These are phyloP conservation scores for Candida pseudoglaebosa DNA, from an alignment of 805 yeast genomes.

Conservation along the genomic window DNA sequence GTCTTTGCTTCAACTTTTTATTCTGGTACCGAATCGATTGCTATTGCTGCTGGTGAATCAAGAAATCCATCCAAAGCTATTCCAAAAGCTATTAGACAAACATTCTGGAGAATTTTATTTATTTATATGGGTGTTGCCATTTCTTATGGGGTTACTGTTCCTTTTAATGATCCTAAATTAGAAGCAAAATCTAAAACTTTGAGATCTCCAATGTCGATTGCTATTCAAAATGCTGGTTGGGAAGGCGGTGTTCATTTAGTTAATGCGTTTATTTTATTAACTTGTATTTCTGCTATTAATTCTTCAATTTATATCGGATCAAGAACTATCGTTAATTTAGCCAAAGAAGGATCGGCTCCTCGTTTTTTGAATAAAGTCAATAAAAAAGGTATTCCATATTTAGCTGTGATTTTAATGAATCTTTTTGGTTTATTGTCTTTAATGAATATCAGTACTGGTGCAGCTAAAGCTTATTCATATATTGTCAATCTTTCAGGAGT, in stretches of 20 bases:
- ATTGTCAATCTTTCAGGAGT: conserved; percentile 64
- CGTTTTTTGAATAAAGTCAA: conserved; percentile 48
- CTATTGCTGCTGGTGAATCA: conserved; percentile 59
- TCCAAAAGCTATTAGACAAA: conserved; percentile 55
- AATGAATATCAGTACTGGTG: conserved; percentile 54
- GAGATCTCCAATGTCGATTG: conserved; percentile 43
- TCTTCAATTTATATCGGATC: conserved; percentile 67
- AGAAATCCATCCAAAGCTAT: conserved; percentile 55
- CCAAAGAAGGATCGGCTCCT: conserved; percentile 60
- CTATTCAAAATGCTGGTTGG: conserved; percentile 40
- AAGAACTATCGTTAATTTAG: conserved; percentile 61
- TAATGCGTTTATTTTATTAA: conserved; percentile 59
- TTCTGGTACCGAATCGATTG: conserved; percentile 55
- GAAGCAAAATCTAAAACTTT: conserved; percentile 34
- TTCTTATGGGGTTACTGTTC: conserved; percentile 57
- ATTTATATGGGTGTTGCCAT: conserved; percentile 53
- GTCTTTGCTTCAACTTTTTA: conserved; percentile 59
- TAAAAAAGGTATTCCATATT: conserved; percentile 60
- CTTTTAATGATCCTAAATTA: conserved; percentile 47
- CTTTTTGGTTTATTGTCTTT: conserved; percentile 53
- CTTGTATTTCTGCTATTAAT: conserved; percentile 67
- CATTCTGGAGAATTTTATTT: conserved; percentile 49
- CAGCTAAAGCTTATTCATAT: conserved; percentile 55
- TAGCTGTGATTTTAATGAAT: conserved; percentile 53
- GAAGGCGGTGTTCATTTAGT: conserved; percentile 46